These are phyloP conservation scores for Bolboschoenoplectus hybrid DNA, from an alignment of 202 grass and related monocot genomes.

Conservation along the genomic window DNA sequence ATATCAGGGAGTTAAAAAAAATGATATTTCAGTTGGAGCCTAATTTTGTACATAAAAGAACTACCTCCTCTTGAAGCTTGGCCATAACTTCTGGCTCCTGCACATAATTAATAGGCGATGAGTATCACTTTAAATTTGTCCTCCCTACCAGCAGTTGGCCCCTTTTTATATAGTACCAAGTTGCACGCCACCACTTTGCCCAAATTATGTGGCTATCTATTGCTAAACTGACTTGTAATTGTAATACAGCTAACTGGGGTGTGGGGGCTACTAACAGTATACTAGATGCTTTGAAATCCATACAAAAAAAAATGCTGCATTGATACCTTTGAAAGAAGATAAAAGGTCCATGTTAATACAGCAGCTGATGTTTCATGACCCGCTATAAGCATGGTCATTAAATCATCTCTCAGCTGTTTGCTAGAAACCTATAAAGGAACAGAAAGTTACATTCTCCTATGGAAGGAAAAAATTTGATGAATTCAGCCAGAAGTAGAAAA, in stretches of 20 bases:
- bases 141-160: background rate
- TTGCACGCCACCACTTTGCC: background rate
- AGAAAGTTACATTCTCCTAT: conserved; percentile 21
- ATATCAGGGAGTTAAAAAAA: conserved; percentile 14
- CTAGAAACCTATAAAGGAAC: conserved; percentile 70
- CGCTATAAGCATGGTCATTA: conserved; percentile 97
- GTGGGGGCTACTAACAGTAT: background rate
- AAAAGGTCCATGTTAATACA: conserved; percentile 99
- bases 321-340: conserved; percentile 87
- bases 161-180: background rate
- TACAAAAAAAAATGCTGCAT: conserved; percentile 10
- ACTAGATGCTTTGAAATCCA: conserved; percentile 12
- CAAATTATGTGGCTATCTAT: background rate
- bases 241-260: background rate
- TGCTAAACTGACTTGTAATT: conserved; percentile 1
- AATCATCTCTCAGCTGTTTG: conserved; percentile 94
- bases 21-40: conserved; percentile 18
- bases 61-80: conserved; percentile 96
- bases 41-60: conserved; percentile 33
- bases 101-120: conserved; percentile 37
- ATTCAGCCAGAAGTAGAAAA: background rate
- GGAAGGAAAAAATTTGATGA: conserved; percentile 37
- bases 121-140: background rate
- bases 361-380: conserved; percentile 97
- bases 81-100: conserved; percentile 81